Conservation (phyloP, 1,284 basidiomycete genomes). For the Coniferiporia sulphurascens region DNA sequence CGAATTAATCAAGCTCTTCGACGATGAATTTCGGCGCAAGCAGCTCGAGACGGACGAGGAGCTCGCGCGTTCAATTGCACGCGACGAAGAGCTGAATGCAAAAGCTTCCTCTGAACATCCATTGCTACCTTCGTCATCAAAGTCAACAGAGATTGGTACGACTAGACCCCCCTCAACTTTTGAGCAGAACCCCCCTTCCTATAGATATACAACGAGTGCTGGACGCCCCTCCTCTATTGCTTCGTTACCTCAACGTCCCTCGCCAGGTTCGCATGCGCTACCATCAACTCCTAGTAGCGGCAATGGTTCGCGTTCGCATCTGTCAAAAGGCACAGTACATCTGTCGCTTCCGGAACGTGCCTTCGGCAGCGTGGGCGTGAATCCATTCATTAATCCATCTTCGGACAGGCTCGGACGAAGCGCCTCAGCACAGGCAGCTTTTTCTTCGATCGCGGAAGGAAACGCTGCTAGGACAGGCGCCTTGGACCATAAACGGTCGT, state of each 20-base stretch:
- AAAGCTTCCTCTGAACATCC: not conserved
- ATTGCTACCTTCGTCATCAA: not conserved
- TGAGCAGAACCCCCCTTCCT: not conserved
- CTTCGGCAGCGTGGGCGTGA: not conserved
- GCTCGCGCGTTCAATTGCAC: slow-evolving; percentile 10
- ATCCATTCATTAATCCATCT: not conserved
- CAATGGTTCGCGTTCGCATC: not conserved
- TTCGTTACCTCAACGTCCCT: not conserved
- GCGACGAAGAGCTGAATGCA: not conserved
- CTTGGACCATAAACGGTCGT: not conserved
- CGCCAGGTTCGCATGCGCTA: not conserved
- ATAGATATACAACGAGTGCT: not conserved
- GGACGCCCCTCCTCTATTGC: not conserved
- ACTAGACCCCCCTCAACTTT: not conserved
- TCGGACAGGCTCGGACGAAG: slow-evolving; percentile 10
- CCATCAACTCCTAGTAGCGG: not conserved
- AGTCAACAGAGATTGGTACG: not conserved
- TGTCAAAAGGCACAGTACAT: not conserved
- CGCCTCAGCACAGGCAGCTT: slow-evolving; percentile 10
- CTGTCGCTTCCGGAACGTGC: not conserved
- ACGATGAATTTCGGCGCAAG: slow-evolving; percentile 9
- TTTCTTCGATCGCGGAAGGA: not conserved
- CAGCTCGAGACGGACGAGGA: slow-evolving; percentile 14
- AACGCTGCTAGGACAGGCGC: not conserved
- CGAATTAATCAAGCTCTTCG: not conserved